Percentiles rank a stretch among this genome's conserved stretches.
Evolutionary conservation across 257 asterid genomes (phyloP).

Genomic region (Oldenlandia corymbosa): DNA sequence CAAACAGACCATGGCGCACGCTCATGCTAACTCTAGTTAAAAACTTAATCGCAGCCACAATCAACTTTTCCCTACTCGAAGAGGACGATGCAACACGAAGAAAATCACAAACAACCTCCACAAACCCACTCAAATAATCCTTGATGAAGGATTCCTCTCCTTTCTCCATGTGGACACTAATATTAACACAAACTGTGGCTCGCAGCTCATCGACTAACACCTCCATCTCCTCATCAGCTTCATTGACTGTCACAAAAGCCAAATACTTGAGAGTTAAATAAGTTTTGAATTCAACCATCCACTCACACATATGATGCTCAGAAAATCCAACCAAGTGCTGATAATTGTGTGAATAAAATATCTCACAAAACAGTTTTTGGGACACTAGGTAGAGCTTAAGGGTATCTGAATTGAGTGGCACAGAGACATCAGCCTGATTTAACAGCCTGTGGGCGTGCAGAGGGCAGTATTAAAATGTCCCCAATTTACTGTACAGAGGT

Average conservation of each 20-base stretch:
- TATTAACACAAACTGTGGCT: conserved; percentile 87
- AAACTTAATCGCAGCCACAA: conserved; percentile 81
- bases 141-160: conserved; percentile 76
- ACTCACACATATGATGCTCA: conserved; percentile 83
- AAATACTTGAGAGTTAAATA: conserved; percentile 54
- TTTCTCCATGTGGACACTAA: conserved; percentile 71
- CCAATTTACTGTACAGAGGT: too few species aligned
- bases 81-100: conserved; percentile 61
- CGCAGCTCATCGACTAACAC: conserved; percentile 72
- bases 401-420: conserved; percentile 32
- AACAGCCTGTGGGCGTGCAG: too few species aligned
- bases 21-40: conserved; percentile 74
- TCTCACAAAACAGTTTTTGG: conserved; percentile 80
- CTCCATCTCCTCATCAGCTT: conserved; percentile 65
- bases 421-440: conserved; percentile 45
- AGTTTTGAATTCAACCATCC: conserved; percentile 83
- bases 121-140: conserved; percentile 62
- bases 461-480: too few species aligned
- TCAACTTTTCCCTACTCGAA: conserved; percentile 64
- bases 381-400: conserved; percentile 68
- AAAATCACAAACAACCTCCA: conserved; percentile 85
- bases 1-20: conserved; percentile 70
- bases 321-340: conserved; percentile 76
- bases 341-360: conserved; percentile 70
- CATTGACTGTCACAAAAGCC: conserved; percentile 71